Evolutionary conservation across 139 green algal genomes (phyloP), one percentile per base, ranked within the genome.

Genomic region (Chlamydomonas incerta): DNA sequence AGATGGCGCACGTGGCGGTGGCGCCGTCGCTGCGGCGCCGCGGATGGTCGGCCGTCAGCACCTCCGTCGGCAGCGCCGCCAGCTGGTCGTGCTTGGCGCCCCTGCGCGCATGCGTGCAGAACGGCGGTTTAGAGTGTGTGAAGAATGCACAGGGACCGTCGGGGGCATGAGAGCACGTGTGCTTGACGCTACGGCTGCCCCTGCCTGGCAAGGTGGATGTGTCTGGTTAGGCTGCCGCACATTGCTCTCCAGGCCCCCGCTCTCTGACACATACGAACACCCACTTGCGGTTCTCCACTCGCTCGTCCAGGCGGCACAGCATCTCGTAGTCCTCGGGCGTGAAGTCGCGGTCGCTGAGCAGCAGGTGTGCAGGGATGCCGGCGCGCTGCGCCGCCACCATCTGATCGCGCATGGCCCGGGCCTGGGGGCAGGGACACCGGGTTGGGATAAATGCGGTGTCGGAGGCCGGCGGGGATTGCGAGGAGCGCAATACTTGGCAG

Each of bases 271-370:
- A n/a, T n/a, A n/a, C 41, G 41, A 8, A 5, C 41, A 50, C 41
- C 41, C 41, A 50, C 81, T 73, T 95, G 71, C 90, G 82, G 66
- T 91, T 95, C 85, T 95, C 92, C 28, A 96, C 91, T 0, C 28
- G 74, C 33, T 94, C 91, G 77, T 97, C 94, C 80, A 97, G 81
- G 35, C 85, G 81, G 29, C 88, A 91, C 72, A 97, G 89, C 87
- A 82, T 26, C 74, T 96, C 93, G 65, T 96, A 96, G 79, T 95
- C 93, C 47, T 94, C 93, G 33, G 85, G 55, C 8, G 81, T 84
- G 37, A 87, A 84, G 67, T 90, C 80, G 23, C 87, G 73, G 37
- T 85, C 72, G 31, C 70, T 73, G 9, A 87, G 70, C 35, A 88
- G 77, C 50, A 83, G 71, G 35, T 58, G 35, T 18, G 41, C 28